Conservation (phyloP, 2,329 filamentous ascomycete genomes). For the Neophaeococcomyces mojaviensis region DNA sequence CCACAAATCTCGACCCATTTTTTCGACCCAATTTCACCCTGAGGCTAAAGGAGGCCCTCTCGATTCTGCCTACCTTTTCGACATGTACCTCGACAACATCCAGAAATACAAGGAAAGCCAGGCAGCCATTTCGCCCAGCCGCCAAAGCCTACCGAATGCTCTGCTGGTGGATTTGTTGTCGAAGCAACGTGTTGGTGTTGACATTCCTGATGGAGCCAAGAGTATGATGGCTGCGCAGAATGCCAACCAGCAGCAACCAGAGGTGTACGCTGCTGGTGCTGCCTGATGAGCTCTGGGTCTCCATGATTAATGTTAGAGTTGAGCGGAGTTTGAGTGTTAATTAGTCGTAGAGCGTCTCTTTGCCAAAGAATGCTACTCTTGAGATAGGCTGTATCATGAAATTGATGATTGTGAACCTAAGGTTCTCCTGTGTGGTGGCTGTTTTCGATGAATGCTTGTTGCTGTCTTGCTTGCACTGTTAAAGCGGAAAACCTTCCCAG, state of each 20-base stretch:
- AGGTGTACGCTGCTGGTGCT: conserved; percentile 21
- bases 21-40: conserved; percentile 97
- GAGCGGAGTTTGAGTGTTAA: too few relatives aligned
- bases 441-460: too few relatives aligned
- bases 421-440: too few relatives aligned
- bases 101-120: conserved; percentile 81
- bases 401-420: too few relatives aligned
- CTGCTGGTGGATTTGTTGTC: conserved; percentile 83
- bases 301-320: too few relatives aligned
- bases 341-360: too few relatives aligned
- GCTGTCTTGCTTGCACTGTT: too few relatives aligned
- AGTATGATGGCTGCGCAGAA: conserved; percentile 27
- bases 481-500: too few relatives aligned
- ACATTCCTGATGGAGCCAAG: conserved; percentile 54
- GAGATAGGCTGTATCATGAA: too few relatives aligned
- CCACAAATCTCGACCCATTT: conserved; percentile 91
- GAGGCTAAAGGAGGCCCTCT: conserved; percentile 96
- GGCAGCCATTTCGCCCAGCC: conserved; percentile 58
- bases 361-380: too few relatives aligned
- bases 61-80: conserved; percentile 92
- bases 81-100: conserved; percentile 89
- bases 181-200: conserved; percentile 90
- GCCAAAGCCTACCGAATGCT: conserved; percentile 80
- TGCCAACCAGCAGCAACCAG: conserved; percentile 14
- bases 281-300: conserved; percentile 11